Base-by-base conservation (phyloP, 345 rosid genomes). In the Combretum micranthum region DNA sequence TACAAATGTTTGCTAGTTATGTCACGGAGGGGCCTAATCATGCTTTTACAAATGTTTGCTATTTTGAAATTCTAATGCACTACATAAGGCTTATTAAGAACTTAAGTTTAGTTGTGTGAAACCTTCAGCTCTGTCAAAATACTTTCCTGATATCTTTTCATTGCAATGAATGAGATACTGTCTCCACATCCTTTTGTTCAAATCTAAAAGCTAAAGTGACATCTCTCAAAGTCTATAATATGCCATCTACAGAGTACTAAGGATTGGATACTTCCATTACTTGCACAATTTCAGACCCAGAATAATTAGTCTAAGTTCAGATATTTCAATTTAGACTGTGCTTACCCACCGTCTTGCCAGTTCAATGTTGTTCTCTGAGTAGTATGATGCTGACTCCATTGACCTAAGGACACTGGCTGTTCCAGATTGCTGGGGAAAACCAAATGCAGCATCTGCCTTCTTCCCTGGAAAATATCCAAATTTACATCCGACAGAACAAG, bases 291-390 rank as follows among this genome's bases (percentile, higher is more conserved):
- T 49, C 22, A n/a, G 19, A 20, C 12, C 3, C 22, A 17, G 19
- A 8, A 49, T 18, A 49, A 12, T 49, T 49, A 32, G 9, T 32
- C 39, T 32, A 32, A 32, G 39, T 49, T 49, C 55, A 54, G 46
- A 39, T 55, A 72, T 68, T 76, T 60, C 57, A 69, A 72, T 54
- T 57, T 44, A 67, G 78, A 72, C 62, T 61, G 85, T 83, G 89
- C 96, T 89, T 87, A 93, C 97, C 94, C 94, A 93, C 99, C 99
- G 83, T 83, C 96, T 85, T 80, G 99, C 96, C 43, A 60, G 69
- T 22, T 59, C 81, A 46, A 93, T 60, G 75, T 79, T 74, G 61
- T 93, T 93, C 47, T 85, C 86, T 32, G 76, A 42, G 74, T 87
- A 93, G 70, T 93, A 89, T 23, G 76, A 76, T 25, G 97, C 75